Evolutionary conservation across 345 rosid genomes (phyloP).

Genomic region (Brassica juncea): DNA sequence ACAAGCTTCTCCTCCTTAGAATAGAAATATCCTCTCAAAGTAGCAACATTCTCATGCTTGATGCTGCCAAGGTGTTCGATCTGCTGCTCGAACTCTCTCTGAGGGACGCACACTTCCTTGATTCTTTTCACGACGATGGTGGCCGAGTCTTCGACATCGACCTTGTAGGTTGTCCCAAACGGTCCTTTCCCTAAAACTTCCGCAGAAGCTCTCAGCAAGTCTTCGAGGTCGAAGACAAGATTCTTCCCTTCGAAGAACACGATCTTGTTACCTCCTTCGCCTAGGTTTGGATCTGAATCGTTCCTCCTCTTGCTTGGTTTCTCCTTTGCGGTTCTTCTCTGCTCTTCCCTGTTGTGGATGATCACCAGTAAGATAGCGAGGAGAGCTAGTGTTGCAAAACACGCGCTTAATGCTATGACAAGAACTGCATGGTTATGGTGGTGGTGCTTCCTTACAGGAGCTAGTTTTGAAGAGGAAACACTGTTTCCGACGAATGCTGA

Average conservation of each 20-base stretch:
- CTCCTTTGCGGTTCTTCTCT: conserved; percentile 44
- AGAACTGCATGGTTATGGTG: conserved; percentile 57
- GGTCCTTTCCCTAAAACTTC: conserved; percentile 95
- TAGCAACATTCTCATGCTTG: conserved; percentile 77
- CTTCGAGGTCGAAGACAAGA: conserved; percentile 81
- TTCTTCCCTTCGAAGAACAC: conserved; percentile 87
- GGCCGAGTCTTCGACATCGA: conserved; percentile 75
- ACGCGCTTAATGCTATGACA: conserved; percentile 55
- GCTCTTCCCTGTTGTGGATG: conserved; percentile 41
- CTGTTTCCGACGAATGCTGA: conserved; percentile 65
- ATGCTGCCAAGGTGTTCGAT: conserved; percentile 72
- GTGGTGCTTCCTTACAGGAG: conserved; percentile 42
- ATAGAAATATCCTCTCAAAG: conserved; percentile 76
- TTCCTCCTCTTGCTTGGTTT: conserved; percentile 51
- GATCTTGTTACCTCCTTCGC: conserved; percentile 57
- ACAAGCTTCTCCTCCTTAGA: conserved; percentile 41
- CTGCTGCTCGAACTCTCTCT: conserved; percentile 89
- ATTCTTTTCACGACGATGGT: conserved; percentile 92
- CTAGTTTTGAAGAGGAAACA: conserved; percentile 19
- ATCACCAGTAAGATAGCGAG: conserved; percentile 47
- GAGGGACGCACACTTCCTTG: conserved; percentile 71
- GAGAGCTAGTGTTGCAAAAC: conserved; percentile 46
- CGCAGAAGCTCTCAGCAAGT: conserved; percentile 93
- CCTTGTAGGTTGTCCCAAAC: conserved; percentile 86
- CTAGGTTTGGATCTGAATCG: conserved; percentile 49